These are phyloP conservation scores for Vaccinium macrocarpon DNA, from an alignment of 148 eudicot species.

Conservation along the genomic window DNA sequence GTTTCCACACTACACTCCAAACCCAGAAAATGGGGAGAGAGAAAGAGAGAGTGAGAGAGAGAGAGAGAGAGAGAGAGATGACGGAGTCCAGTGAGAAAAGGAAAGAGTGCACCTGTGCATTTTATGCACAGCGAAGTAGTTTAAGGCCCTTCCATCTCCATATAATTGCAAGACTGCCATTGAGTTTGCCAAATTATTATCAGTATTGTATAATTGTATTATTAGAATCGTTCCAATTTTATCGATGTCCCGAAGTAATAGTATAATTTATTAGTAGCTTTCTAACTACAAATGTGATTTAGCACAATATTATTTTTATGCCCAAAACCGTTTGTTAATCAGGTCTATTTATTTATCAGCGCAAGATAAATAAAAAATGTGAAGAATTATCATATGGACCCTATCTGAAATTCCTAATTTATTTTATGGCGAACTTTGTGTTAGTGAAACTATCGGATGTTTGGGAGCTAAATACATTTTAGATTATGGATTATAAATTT, in stretches of 20 bases:
- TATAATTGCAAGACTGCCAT: slow-evolving; percentile 9
- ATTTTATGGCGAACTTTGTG: neutral
- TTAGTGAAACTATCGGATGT: no score
- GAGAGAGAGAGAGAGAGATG: slow-evolving; percentile 16
- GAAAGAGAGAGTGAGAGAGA: slow-evolving; percentile 17
- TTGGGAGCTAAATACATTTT: no score
- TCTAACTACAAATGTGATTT: no score
- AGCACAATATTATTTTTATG: no score
- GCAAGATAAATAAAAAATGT: neutral
- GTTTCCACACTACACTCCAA: neutral
- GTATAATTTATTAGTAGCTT: no score
- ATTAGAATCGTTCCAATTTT: no score
- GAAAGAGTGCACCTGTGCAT: neutral
- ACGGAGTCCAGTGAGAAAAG: neutral
- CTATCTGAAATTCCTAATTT: neutral
- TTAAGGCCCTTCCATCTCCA: neutral
- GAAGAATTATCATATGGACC: neutral
- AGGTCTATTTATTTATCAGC: no score
- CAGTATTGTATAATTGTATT: no score
- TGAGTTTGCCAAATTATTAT: neutral
- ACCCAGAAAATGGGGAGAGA: slow-evolving; percentile 7
- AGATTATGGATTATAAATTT: no score
- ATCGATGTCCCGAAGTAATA: no score
- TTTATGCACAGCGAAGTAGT: neutral
- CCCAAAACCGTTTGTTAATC: neutral